A percentile compares a stretch with the other conserved stretches of the same genome.
Evolutionary conservation across 2,329 filamentous ascomycete species (phyloP).

Genomic region (Botrytis squamosa): DNA sequence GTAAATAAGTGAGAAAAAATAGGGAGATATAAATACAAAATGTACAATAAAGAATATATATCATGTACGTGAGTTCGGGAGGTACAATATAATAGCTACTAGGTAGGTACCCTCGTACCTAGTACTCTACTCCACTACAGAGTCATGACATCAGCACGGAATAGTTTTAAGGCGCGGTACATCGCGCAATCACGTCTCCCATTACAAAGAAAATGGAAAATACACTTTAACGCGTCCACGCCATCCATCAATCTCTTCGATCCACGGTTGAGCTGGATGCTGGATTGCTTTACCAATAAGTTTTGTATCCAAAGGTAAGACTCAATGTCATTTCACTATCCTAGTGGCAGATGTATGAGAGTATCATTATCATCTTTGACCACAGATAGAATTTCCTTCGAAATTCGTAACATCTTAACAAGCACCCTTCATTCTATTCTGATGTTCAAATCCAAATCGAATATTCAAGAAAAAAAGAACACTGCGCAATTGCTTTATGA

Average conservation of each 20-base stretch:
- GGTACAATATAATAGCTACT: neutral
- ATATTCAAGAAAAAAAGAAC: neutral
- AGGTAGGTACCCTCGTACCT: too few relatives aligned
- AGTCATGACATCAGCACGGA: slow-evolving; percentile 7
- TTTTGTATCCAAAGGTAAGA: neutral
- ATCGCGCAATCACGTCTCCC: slow-evolving; percentile 2
- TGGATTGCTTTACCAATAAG: neutral
- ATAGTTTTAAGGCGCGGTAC: neutral
- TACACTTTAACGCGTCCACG: neutral
- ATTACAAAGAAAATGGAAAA: neutral
- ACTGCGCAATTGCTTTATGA: neutral
- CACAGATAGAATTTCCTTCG: neutral
- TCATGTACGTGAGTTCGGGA: neutral
- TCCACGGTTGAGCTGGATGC: neutral
- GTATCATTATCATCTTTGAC: neutral
- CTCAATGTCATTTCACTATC: neutral
- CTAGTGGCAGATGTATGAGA: too few relatives aligned
- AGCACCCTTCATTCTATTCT: neutral
- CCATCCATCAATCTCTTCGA: neutral
- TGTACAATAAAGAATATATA: neutral
- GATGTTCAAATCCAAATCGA: neutral
- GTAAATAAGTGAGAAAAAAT: neutral
- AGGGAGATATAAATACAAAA: neutral
- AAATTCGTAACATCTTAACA: neutral
- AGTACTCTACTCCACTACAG: neutral